Conservation (phyloP, 78 protist genomes). For the Monosiga brevicollis region DNA sequence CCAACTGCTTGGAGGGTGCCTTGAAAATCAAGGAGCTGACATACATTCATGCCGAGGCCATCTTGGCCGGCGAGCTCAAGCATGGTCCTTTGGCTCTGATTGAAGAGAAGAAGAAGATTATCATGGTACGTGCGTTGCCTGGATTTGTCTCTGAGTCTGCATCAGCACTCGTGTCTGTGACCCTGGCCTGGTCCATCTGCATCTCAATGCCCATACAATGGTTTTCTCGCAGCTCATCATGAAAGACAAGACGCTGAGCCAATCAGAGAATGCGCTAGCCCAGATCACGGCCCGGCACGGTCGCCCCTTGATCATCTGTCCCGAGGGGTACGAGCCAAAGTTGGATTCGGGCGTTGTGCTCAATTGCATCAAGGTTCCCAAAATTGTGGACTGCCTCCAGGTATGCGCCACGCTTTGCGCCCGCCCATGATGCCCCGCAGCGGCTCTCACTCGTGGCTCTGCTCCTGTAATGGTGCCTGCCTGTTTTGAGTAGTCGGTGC, state of each 20-base stretch:
- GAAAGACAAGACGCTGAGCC: slow-evolving; percentile 1
- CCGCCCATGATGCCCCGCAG: too few relatives aligned
- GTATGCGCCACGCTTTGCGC: too few relatives aligned
- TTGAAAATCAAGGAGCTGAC: slow-evolving; percentile 85
- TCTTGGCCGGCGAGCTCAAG: slow-evolving; percentile 90
- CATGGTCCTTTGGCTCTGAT: slow-evolving; percentile 97
- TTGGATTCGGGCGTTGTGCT: background rate
- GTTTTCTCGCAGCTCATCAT: background rate
- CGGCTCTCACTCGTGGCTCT: too few relatives aligned
- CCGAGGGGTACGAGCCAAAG: background rate
- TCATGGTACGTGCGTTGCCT: slow-evolving; percentile 42
- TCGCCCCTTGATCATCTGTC: slow-evolving; percentile 36
- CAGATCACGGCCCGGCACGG: slow-evolving; percentile 58
- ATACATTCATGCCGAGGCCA: slow-evolving; percentile 92
- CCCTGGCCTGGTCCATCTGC: background rate
- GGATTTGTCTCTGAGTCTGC: background rate
- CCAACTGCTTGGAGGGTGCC: slow-evolving; percentile 91
- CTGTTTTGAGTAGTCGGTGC: too few relatives aligned
- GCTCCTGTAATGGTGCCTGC: too few relatives aligned
- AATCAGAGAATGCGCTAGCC: slow-evolving; percentile 31
- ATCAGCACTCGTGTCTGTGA: background rate
- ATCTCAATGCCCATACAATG: background rate
- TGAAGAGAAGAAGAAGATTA: slow-evolving; percentile 68
- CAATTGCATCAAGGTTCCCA: slow-evolving; percentile 19
- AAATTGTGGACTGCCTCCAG: slow-evolving; percentile 39